These are phyloP conservation scores for Sugiyamaella americana DNA, from an alignment of 805 yeast species.

Conservation along the genomic window DNA sequence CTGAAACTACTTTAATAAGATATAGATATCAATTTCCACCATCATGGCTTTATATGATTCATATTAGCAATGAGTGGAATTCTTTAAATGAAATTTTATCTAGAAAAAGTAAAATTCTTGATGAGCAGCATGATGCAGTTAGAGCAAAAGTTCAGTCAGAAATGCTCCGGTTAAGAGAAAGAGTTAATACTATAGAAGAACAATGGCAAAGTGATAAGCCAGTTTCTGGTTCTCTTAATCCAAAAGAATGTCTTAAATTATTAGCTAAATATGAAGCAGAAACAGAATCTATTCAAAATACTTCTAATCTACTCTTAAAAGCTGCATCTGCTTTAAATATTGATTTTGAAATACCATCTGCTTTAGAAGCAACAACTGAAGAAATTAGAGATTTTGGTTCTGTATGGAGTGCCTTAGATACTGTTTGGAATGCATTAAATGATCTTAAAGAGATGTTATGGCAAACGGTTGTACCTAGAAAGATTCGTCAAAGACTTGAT, in stretches of 20 bases:
- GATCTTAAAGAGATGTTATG: constrained; percentile 42
- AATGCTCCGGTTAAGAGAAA: constrained; percentile 32
- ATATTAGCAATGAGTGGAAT: constrained; percentile 45
- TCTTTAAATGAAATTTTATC: constrained; percentile 38
- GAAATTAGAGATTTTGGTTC: constrained; percentile 52
- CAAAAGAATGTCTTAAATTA: constrained; percentile 23
- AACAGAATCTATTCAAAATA: constrained; percentile 10
- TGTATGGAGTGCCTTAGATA: constrained; percentile 60
- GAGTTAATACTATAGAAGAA: constrained; percentile 28
- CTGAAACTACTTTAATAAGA: constrained; percentile 40
- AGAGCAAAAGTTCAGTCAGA: constrained; percentile 40
- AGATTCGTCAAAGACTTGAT: constrained; percentile 45
- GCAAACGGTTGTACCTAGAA: constrained; percentile 42
- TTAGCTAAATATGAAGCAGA: constrained; percentile 28
- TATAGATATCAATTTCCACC: constrained; percentile 44
- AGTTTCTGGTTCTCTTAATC: constrained; percentile 26
- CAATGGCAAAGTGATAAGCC: constrained; percentile 43
- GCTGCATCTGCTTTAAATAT: constrained; percentile 36
- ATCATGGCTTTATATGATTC: constrained; percentile 59
- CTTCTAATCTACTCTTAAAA: constrained; percentile 23
- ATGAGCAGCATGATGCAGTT: constrained; percentile 39
- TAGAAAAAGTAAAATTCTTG: constrained; percentile 35
- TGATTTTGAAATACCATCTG: constrained; percentile 28
- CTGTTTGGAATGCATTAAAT: constrained; percentile 43
- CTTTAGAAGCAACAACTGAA: constrained; percentile 32